Conservation (phyloP, 441 rosid species). For the Adansonia madagascariensis region DNA sequence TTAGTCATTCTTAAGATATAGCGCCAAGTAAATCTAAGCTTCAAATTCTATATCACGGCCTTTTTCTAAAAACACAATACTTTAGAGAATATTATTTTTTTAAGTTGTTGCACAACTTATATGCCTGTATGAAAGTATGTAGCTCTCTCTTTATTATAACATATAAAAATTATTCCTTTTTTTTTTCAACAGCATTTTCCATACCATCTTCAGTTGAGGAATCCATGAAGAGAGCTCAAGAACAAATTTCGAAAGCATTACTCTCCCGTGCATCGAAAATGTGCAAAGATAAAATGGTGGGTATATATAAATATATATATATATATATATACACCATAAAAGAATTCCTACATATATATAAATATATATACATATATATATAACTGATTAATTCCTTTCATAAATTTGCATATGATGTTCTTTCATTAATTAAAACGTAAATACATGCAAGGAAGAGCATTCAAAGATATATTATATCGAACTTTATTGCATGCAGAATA, state of each 20-base stretch:
- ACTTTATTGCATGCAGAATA: conserved; percentile 33
- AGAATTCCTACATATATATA: neutral
- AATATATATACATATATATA: no score
- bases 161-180: neutral
- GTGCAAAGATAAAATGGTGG: conserved; percentile 36
- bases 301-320: neutral
- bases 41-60: no score
- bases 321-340: neutral
- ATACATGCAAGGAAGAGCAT: neutral
- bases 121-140: no score
- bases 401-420: neutral
- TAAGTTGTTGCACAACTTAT: no score
- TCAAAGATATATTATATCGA: neutral
- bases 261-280: conserved; percentile 51
- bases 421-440: no score
- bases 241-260: conserved; percentile 46
- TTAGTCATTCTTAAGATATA: no score
- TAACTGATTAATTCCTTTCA: no score
- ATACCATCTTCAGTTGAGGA: conserved; percentile 45
- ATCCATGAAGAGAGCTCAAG: conserved; percentile 55
- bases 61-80: no score
- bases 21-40: no score
- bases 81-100: no score
- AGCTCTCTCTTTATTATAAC: neutral
- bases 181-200: conserved; percentile 32